Base-by-base conservation (phyloP, 2,329 filamentous ascomycete genomes). In the Dothistroma septosporum region DNA sequence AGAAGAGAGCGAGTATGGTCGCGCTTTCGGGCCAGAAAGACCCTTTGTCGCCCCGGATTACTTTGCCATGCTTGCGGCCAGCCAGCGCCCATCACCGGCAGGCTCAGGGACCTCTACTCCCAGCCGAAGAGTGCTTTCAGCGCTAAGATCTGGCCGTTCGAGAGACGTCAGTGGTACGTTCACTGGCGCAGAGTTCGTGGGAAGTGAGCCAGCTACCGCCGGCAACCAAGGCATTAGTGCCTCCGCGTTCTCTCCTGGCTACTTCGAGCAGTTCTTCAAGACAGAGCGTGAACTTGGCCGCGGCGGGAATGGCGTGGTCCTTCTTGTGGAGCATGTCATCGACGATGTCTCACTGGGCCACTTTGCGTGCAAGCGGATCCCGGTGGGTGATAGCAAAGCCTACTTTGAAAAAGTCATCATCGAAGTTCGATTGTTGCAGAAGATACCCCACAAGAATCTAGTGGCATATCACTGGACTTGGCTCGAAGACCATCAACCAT, bases 401-500 rank as follows among this genome's bases (percentile, higher is more conserved):
- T 94, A 95, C 80, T 99, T 68, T 14, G 91, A 96, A 75, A 97
- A 97, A 76, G 88, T 97, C 1, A 80, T 99, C 55, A 84, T 94
- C 50, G 94, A 99, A 75, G 95, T 99, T 1, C 92, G 96, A 76
- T 81, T 97, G 24, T 83, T 99, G 24, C 92, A 96, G 69, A 90
- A 91, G 69, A 84, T 99, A 4, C 94, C 91, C 0, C 94, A 99
- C 72, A 90, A 92, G 60, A 99, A 99, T 64, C 81, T 99, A 9
- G 94, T 99, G 0, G 96, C 92, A 0, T 99, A 99, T 74, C 88
- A 93, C 7, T 94, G 97, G 76, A 94, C 96, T 33, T 99, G 94
- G 94, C 82, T 99, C 16, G 93, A 99, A 74, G 89, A 97, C 73
- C 87, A 89, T 57, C 85, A 89, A 67, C 85, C 96, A 56, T 93